Percentiles rank a stretch among this genome's conserved stretches.
phyloP scores from a whole-genome alignment of 371 early-diverging fungal species.

The Mortierella sp. region DNA sequence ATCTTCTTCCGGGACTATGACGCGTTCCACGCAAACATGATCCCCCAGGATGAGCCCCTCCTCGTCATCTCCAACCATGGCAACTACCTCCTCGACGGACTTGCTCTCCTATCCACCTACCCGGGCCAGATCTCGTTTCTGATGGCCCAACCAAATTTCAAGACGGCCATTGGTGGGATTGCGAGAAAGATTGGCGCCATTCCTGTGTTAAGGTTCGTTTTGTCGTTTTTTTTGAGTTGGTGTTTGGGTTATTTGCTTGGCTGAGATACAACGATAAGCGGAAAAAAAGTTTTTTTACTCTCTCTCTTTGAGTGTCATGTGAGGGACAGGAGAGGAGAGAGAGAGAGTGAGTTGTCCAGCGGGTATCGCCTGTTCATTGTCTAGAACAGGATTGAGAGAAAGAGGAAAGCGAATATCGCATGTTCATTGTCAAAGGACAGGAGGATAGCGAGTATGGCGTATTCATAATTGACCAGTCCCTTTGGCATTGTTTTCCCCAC shows the following conservation, averaged over 20 bases:
- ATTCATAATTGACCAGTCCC: neutral
- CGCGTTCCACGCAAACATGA: conserved; percentile 38
- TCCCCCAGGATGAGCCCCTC: conserved; percentile 48
- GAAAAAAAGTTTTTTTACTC: neutral
- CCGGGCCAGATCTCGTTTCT: conserved; percentile 60
- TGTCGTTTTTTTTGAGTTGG: neutral
- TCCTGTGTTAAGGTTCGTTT: conserved; percentile 53
- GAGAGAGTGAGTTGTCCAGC: no score
- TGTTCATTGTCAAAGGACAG: no score
- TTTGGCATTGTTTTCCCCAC: neutral
- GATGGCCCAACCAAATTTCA: conserved; percentile 60
- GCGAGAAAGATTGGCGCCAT: conserved; percentile 58
- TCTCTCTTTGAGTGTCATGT: neutral
- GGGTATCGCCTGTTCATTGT: no score
- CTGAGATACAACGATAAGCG: conserved; percentile 1
- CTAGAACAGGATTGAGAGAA: no score
- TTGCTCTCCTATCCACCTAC: conserved; percentile 53
- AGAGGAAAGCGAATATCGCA: no score
- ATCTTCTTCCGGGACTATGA: conserved; percentile 53
- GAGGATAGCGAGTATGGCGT: no score
- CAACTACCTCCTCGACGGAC: conserved; percentile 59
- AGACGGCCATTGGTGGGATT: conserved; percentile 58
- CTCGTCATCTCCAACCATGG: conserved; percentile 59
- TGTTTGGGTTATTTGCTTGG: neutral
- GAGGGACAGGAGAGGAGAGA: neutral